Evolutionary conservation across 1,284 basidiomycete genomes (phyloP).

Genomic region (Leccinum solheimii): DNA sequence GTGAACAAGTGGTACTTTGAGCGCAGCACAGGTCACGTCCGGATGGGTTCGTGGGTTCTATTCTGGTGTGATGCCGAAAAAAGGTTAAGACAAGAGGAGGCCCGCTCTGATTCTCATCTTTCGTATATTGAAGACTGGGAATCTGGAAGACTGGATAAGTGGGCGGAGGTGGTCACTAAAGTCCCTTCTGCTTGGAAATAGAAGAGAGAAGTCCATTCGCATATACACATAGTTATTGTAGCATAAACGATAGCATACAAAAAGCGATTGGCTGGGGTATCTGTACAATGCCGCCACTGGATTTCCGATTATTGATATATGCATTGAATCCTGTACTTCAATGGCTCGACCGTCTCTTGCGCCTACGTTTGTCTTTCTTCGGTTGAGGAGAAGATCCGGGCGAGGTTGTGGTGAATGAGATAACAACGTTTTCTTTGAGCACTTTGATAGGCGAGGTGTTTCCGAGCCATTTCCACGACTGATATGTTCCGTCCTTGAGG

Average conservation of each 20-base stretch:
- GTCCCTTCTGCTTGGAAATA: constrained; percentile 83
- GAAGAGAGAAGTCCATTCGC: neutral
- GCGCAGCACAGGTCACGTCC: constrained; percentile 87
- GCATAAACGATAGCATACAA: constrained; percentile 1
- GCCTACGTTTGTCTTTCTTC: constrained; percentile 33
- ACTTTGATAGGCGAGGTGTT: constrained; percentile 32
- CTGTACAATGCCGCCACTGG: neutral
- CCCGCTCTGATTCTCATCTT: constrained; percentile 58
- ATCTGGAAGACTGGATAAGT: constrained; percentile 69
- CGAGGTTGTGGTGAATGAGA: constrained; percentile 29
- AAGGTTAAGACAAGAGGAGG: constrained; percentile 65
- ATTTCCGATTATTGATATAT: neutral
- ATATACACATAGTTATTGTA: constrained; percentile 13
- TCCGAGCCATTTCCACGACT: constrained; percentile 50
- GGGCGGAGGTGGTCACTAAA: constrained; percentile 73
- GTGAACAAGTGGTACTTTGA: constrained; percentile 99
- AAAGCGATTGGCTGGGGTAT: neutral
- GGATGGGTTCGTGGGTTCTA: constrained; percentile 84
- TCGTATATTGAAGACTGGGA: constrained; percentile 85
- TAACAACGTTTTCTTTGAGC: constrained; percentile 37
- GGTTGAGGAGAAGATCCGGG: constrained; percentile 30
- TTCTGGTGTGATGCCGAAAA: constrained; percentile 99
- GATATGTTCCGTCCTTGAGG: constrained; percentile 35
- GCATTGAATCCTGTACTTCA: constrained; percentile 3
- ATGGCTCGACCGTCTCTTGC: constrained; percentile 32